phyloP scores from a whole-genome alignment of 148 eudicot species.

The Amaranthus palmeri region DNA sequence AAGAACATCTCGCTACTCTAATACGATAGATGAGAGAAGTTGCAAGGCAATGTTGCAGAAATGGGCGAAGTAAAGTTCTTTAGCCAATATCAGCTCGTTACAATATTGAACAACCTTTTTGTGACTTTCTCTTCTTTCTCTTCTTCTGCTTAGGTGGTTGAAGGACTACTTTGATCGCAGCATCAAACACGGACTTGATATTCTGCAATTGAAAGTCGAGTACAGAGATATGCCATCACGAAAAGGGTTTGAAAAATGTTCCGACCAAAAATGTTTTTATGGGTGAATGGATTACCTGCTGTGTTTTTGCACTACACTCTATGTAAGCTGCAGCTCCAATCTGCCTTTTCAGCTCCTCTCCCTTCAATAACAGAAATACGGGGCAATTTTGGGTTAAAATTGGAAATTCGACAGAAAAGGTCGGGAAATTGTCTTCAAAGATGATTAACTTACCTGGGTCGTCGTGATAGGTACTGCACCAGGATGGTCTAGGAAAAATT shows the following conservation, averaged over 20 bases:
- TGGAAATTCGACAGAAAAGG: conserved; percentile 3
- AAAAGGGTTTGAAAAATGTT: neutral
- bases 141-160: conserved; percentile 86
- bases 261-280: neutral
- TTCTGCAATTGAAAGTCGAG: conserved; percentile 42
- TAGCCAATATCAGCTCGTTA: conserved; percentile 24
- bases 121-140: conserved; percentile 84
- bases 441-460: conserved; percentile 46
- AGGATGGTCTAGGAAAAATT: conserved; percentile 72
- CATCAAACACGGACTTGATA: conserved; percentile 85
- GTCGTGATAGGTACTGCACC: conserved; percentile 76
- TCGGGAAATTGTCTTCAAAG: neutral
- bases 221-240: neutral
- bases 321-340: conserved; percentile 81
- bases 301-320: conserved; percentile 84
- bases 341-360: conserved; percentile 72
- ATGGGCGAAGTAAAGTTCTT: conserved; percentile 2
- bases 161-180: conserved; percentile 82
- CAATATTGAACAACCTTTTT: conserved; percentile 66
- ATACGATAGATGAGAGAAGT: conserved; percentile 11
- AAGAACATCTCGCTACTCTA: conserved; percentile 15
- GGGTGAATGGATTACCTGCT: conserved; percentile 49
- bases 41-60: conserved; percentile 19
- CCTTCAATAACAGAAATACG: conserved; percentile 32
- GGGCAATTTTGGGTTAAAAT: neutral